These are phyloP conservation scores for Coprinellus micaceus DNA, from an alignment of 768 basidiomycete species.

Conservation along the genomic window DNA sequence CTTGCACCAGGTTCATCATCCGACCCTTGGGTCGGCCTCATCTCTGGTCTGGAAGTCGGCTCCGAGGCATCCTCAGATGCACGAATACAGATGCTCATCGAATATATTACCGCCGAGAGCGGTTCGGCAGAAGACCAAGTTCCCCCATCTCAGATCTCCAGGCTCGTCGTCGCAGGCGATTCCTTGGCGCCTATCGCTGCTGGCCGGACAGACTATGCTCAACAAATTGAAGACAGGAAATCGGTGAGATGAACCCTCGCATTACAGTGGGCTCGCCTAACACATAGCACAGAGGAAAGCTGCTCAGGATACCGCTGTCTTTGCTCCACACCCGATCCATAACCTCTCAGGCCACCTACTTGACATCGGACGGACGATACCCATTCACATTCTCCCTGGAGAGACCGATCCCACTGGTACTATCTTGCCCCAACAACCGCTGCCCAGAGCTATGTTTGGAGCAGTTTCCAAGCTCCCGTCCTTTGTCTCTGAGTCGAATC, in stretches of 20 bases:
- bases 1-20: conserved; percentile 16
- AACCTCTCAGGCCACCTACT: conserved; percentile 65
- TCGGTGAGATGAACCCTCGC: conserved; percentile 36
- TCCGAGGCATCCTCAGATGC: conserved; percentile 58
- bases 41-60: conserved; percentile 85
- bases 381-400: conserved; percentile 87
- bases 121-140: conserved; percentile 66
- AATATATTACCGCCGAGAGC: conserved; percentile 83
- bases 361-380: conserved; percentile 74
- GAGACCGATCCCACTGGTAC: conserved; percentile 82
- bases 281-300: conserved; percentile 50
- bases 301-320: conserved; percentile 59
- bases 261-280: conserved; percentile 4
- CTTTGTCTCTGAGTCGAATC: conserved; percentile 84
- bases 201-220: conserved; percentile 28
- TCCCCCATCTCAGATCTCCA: conserved; percentile 68
- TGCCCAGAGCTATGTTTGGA: conserved; percentile 91
- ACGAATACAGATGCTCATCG: conserved; percentile 81
- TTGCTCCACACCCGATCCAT: conserved; percentile 73
- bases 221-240: conserved; percentile 47
- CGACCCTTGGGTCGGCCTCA: conserved; percentile 79
- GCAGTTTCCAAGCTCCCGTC: conserved; percentile 51
- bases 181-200: conserved; percentile 57
- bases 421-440: conserved; percentile 89
- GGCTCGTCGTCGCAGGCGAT: conserved; percentile 88